Base-by-base conservation (phyloP, 345 rosid genomes). In the Passiflora organensis region DNA sequence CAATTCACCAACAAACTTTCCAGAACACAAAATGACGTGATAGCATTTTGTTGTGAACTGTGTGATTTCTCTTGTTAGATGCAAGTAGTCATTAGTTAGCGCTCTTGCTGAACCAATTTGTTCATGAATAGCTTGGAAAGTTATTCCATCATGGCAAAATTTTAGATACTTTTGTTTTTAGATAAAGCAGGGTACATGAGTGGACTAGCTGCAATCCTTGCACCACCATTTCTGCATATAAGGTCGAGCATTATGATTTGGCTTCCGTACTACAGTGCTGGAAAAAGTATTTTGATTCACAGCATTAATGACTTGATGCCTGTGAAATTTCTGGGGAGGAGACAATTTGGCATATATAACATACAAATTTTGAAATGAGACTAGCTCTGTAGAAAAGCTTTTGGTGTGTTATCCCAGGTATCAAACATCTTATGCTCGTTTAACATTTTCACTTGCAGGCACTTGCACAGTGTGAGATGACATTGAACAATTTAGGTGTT, bases 381-480 rank as follows among this genome's bases (percentile, higher is more conserved):
- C 39, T 1, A 2, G 32, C 38, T 50, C 14, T 41, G 14, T 41
- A 12, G 13, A 41, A 9, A 50, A 21, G 28, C 57, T 58, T 46
- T n/a, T 19, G n/a, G n/a, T 10, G 15, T 12, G 47, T 19, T 17
- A 17, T 20, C 43, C 51, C 4, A 54, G 48, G 34, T 48, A 42
- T 64, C 49, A 9, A 41, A 17, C 17, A 28, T 48, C 46, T 56
- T 32, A 42, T 55, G 53, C 61, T 63, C n/a, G 19, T 41, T 56
- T 45, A 23, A 43, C 42, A 24, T 25, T 48, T 28, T 32, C 48
- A 6, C 57, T 62, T 60, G 48, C 82, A 93, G 97, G 96, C 97
- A 17, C 81, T 86, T 63, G 87, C 75, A 37, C 91, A 84, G 56
- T 84, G 97, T 66, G 86, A 84, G 73, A 80, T 58, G 76, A 66